These are phyloP conservation scores for Conticribra weissflogii DNA, from an alignment of 108 stramenopile genomes.

Conservation along the genomic window DNA sequence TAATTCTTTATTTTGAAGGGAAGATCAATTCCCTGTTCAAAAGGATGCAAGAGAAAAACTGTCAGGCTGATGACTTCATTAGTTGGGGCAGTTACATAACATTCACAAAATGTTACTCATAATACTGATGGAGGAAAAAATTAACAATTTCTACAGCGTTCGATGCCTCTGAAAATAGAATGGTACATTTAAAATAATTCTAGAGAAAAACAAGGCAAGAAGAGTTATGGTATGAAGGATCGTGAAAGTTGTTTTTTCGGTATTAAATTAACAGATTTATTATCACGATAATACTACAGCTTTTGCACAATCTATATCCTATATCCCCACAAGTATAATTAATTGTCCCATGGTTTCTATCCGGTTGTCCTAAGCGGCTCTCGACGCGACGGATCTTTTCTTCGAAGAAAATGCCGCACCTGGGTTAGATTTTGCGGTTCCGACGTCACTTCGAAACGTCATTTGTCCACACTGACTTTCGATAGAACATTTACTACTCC, in stretches of 20 bases:
- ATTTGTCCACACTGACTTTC: background rate
- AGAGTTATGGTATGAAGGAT: background rate
- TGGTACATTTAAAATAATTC: no score
- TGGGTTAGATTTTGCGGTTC: background rate
- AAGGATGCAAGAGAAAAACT: no score
- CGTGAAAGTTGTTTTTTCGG: background rate
- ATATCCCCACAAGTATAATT: background rate
- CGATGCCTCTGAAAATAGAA: no score
- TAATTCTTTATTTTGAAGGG: no score
- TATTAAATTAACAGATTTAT: background rate
- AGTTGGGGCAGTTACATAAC: no score
- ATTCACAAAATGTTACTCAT: no score
- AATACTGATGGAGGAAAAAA: no score
- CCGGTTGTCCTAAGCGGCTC: conserved; percentile 1
- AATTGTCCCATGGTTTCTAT: no score
- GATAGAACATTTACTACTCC: background rate
- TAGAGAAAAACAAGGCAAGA: no score
- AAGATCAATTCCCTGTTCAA: no score
- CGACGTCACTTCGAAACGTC: background rate
- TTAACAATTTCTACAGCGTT: no score
- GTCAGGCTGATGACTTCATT: no score
- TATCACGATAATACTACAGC: background rate
- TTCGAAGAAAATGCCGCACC: background rate
- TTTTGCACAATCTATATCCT: background rate
- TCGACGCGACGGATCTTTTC: conserved; percentile 1